Evolutionary conservation across 73 alveolate species (phyloP), one percentile per base, ranked within the genome.

Genomic region (Uronychia binucleata): DNA sequence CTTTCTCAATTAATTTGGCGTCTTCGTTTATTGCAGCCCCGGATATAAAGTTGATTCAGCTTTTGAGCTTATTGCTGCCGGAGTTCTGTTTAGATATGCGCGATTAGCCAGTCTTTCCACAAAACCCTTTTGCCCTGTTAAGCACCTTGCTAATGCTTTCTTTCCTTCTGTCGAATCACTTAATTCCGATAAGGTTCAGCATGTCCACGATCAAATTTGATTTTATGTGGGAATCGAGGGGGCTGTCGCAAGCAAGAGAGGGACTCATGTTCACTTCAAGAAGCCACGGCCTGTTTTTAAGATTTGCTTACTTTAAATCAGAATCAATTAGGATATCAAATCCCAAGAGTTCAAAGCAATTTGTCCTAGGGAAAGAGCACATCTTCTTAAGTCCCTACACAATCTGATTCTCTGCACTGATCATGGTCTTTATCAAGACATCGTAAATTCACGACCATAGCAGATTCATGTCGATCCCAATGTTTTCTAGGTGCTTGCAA

Each of bases 251-350:
- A 30, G 96, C 94, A 28, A 96, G 80, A 0, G 97, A 87, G 29
- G 99, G 99, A 32, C 94, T 86, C 31, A 93, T 83, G 86, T 95
- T 95, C 25, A 96, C 95, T 89, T 96, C 99, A 93, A 96, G 77
- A 29, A 96, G 92, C 97, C 98, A 96, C 0, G 99, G 98, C 74
- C 67, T 46, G 86, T 46, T 46, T 11, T 11, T 46, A 19, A 11
- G 67, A 46, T 11, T 11, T 5, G 67, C 67, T 46, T 80, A 46
- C 78, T 94, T 91, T 27, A 96, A 79, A 28, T 93, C 87, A 25
- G 80, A 85, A 77, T 91, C 98, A 25, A 96, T 78, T 67, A 96
- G 78, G 32, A 96, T 86, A 88, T 96, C 99, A 75, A 87, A 95
- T 29, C 99, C 98, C 76, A 79, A 57, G 28, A 79, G 34, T 28